Percentiles rank a stretch among this genome's conserved stretches.
These are phyloP conservation scores for Nakaseomyces delphensis DNA, from an alignment of 1,139 yeast genomes.

Conservation along the genomic window DNA sequence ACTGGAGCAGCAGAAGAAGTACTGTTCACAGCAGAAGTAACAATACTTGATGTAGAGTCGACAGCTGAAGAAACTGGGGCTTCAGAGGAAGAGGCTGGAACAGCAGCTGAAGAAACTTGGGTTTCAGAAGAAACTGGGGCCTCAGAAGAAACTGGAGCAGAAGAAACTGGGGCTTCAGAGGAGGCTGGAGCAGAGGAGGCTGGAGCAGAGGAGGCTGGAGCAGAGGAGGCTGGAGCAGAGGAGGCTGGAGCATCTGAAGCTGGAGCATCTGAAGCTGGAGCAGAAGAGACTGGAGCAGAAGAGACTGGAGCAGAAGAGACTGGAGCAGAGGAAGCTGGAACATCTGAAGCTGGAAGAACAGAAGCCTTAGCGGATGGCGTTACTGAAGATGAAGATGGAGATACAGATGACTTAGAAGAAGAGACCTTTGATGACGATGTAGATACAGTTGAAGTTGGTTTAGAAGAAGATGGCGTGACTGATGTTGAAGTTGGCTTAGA, in stretches of 20 bases:
- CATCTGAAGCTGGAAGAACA: not conserved
- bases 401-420: not conserved
- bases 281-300: not conserved
- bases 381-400: not conserved
- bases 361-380: not conserved
- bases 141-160: conserved; percentile 23
- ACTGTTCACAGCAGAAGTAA: not conserved
- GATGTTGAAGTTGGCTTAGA: not conserved
- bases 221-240: conserved; percentile 10
- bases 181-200: conserved; percentile 28
- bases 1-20: not conserved
- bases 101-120: conserved; percentile 37
- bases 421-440: no score
- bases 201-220: conserved; percentile 6
- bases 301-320: not conserved
- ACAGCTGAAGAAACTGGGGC: conserved; percentile 23
- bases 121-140: conserved; percentile 23
- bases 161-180: conserved; percentile 24
- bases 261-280: not conserved
- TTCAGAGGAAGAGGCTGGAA: conserved; percentile 31
- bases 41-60: not conserved
- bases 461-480: not conserved
- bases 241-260: conserved; percentile 9
- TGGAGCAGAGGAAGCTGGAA: not conserved
- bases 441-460: not conserved